Evolutionary conservation across 768 basidiomycete genomes (phyloP).

Genomic region (Podaxis pistillaris): DNA sequence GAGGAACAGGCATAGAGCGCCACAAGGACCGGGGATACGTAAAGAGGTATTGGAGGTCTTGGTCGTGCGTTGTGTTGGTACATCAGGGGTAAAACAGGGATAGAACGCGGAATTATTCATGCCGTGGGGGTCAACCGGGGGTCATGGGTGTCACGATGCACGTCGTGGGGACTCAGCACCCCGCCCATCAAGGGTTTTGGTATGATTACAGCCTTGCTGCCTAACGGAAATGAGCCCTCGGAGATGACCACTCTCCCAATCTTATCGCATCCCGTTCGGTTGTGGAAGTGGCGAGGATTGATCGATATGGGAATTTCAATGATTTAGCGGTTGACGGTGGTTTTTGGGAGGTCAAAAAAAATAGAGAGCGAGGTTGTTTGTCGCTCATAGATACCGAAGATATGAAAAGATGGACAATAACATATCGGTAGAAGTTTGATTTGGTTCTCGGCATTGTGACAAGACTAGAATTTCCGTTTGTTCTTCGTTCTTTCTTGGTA

Average conservation of each 20-base stretch:
- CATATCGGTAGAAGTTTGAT: background rate
- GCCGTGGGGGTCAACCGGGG: background rate
- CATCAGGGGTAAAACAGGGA: background rate
- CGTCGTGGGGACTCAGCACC: background rate
- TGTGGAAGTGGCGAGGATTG: background rate
- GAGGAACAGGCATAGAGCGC: background rate
- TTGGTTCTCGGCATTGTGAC: background rate
- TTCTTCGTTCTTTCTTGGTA: background rate
- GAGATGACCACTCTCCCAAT: background rate
- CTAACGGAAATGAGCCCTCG: background rate
- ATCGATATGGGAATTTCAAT: background rate
- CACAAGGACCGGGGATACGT: background rate
- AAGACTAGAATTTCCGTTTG: background rate
- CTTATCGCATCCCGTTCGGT: background rate
- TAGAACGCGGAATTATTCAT: background rate
- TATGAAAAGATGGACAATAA: background rate
- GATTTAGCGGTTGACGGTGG: background rate
- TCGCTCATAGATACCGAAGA: slow-evolving; percentile 1
- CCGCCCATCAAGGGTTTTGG: background rate
- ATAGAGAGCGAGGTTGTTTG: background rate
- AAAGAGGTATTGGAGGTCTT: background rate
- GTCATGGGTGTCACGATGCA: background rate
- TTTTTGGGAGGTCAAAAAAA: background rate
- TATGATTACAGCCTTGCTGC: background rate
- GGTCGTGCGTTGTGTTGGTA: background rate